These are phyloP conservation scores for Pestalotiopsis sp. DNA, from an alignment of 2,329 filamentous ascomycete genomes.

Conservation along the genomic window DNA sequence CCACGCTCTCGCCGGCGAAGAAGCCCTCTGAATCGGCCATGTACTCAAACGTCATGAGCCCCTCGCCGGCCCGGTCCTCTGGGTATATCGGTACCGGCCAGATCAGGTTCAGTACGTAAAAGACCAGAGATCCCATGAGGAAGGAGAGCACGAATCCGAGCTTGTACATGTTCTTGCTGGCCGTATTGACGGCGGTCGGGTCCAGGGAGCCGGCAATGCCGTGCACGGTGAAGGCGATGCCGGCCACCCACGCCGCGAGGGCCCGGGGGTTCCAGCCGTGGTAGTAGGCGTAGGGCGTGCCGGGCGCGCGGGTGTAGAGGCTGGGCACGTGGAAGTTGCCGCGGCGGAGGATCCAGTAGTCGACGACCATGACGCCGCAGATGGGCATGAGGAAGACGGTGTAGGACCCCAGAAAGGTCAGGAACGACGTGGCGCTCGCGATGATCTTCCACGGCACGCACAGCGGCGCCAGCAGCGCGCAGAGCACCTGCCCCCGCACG, in stretches of 20 bases:
- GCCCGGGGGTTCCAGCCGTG: slow-evolving; percentile 36
- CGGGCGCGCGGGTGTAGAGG: slow-evolving; percentile 29
- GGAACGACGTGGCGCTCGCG: slow-evolving; percentile 39
- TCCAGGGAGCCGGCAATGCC: slow-evolving; percentile 33
- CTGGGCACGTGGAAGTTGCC: slow-evolving; percentile 43
- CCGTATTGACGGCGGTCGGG: slow-evolving; percentile 33
- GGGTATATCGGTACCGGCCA: slow-evolving; percentile 21
- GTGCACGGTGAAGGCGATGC: slow-evolving; percentile 35
- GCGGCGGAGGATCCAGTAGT: slow-evolving; percentile 38
- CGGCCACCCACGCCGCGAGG: slow-evolving; percentile 28
- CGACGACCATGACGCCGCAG: slow-evolving; percentile 33
- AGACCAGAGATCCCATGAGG: slow-evolving; percentile 29
- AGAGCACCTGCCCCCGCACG: slow-evolving; percentile 42
- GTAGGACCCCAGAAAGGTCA: slow-evolving; percentile 44
- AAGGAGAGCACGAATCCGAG: slow-evolving; percentile 37
- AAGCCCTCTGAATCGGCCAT: slow-evolving; percentile 15
- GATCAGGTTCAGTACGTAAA: slow-evolving; percentile 27
- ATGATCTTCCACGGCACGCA: slow-evolving; percentile 46
- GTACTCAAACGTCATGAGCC: slow-evolving; percentile 11
- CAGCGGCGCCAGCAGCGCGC: slow-evolving; percentile 36
- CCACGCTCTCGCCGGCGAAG: slow-evolving; percentile 6
- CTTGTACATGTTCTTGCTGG: slow-evolving; percentile 36
- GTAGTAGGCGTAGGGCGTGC: slow-evolving; percentile 32
- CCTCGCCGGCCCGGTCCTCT: background rate
- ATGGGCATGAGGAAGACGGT: slow-evolving; percentile 44